phyloP scores from a whole-genome alignment of 2,329 filamentous ascomycete genomes.

The Beauveria varroae region DNA sequence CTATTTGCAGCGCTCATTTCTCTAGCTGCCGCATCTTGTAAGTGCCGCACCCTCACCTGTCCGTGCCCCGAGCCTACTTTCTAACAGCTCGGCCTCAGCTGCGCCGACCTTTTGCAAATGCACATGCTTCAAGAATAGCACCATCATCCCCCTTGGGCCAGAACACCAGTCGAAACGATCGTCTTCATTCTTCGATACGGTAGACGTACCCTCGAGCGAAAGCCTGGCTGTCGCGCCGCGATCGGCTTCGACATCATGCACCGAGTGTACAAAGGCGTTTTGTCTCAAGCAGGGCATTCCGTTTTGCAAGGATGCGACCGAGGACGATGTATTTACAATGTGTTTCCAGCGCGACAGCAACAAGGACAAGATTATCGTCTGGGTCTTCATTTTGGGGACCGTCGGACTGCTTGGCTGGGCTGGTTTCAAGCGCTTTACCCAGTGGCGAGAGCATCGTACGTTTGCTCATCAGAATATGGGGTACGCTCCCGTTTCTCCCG shows the following conservation, averaged over 20 bases:
- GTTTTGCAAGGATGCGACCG: constrained; percentile 55
- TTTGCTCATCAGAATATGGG: constrained; percentile 21
- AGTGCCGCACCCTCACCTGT: constrained; percentile 14
- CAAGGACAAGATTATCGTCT: constrained; percentile 60
- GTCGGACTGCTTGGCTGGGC: constrained; percentile 54
- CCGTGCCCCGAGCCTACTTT: constrained; percentile 2
- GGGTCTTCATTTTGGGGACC: constrained; percentile 54
- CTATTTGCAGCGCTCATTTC: constrained; percentile 29
- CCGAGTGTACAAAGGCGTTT: constrained; percentile 57
- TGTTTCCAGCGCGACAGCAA: constrained; percentile 62
- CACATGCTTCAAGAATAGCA: constrained; percentile 63
- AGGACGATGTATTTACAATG: constrained; percentile 53
- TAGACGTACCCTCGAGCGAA: not conserved
- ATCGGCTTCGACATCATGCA: constrained; percentile 42
- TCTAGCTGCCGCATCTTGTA: constrained; percentile 35
- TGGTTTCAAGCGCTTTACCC: constrained; percentile 40
- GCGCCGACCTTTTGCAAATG: constrained; percentile 62
- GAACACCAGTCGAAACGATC: constrained; percentile 25
- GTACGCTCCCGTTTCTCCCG: constrained; percentile 23
- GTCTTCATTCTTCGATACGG: constrained; percentile 13
- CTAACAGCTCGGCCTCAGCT: constrained; percentile 31
- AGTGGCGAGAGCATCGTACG: constrained; percentile 28
- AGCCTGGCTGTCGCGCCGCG: constrained; percentile 22
- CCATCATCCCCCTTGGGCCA: constrained; percentile 55
- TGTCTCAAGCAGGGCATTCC: constrained; percentile 53